Evolutionary conservation across 1,139 yeast species (phyloP).

Genomic region (Sugiyamaella japonica): DNA sequence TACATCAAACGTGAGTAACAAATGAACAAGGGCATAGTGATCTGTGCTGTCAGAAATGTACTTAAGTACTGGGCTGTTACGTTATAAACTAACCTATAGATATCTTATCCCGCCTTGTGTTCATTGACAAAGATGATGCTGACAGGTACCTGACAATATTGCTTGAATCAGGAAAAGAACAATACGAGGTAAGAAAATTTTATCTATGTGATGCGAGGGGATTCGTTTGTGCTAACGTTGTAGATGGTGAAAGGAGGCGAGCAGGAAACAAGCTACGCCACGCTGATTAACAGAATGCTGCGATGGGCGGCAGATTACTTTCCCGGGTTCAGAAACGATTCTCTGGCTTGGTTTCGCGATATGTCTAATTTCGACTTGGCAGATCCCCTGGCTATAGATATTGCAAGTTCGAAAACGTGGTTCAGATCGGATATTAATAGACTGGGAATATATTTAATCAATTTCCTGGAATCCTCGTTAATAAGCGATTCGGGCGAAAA

Average conservation of each 20-base stretch:
- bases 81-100: slow-evolving; percentile 5
- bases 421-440: slow-evolving; percentile 9
- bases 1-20: slow-evolving; percentile 10
- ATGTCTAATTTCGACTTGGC: slow-evolving; percentile 15
- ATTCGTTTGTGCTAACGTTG: slow-evolving; percentile 3
- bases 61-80: too few relatives aligned
- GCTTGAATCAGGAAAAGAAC: slow-evolving; percentile 6
- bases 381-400: slow-evolving; percentile 19
- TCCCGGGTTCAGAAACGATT: slow-evolving; percentile 13
- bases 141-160: background rate
- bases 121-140: slow-evolving; percentile 1
- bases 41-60: too few relatives aligned
- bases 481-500: slow-evolving; percentile 10
- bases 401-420: slow-evolving; percentile 15
- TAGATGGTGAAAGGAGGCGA: slow-evolving; percentile 8
- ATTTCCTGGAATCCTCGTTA: slow-evolving; percentile 15
- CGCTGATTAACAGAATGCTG: slow-evolving; percentile 11
- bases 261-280: background rate
- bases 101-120: background rate
- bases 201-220: background rate
- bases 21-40: background rate
- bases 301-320: slow-evolving; percentile 13
- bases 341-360: slow-evolving; percentile 19
- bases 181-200: slow-evolving; percentile 15
- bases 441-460: slow-evolving; percentile 12